Base-by-base conservation (phyloP, 306 rosid genomes). In the Castanea crenata region DNA sequence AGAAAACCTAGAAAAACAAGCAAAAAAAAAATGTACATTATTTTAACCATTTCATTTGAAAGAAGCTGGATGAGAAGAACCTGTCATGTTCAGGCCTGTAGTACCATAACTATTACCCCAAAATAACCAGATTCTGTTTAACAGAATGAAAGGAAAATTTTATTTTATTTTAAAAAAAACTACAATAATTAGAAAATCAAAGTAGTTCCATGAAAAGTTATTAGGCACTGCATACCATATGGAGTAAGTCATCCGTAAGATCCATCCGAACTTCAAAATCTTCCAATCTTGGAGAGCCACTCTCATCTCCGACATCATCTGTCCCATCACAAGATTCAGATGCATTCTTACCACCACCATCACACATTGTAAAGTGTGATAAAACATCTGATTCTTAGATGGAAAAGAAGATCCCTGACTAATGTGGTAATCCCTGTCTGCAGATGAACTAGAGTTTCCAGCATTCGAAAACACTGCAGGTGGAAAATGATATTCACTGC, bases 171-270 rank as follows among this genome's bases (percentile, higher is more conserved):
- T 44, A 5, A 62, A 38, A 78, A 73, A 44, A 63, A 81, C 25
- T 67, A 74, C 62, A 58, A 51, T 29, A 68, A 80, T 4, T 27
- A 44, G 35, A 12, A 25, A 11, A 52, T 61, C 35, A 59, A 23
- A 38, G 8, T 55, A 55, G 19, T n/a, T 65, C 78, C n/a, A 8
- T 1, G 3, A 35, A 34, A n/a, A 58, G 4, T 25, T 27, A 13
- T 13, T 3, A 51, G 72, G 61, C 55, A 51, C 38, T 27, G 54
- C 76, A 71, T 88, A 96, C 99, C 99, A 96, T 96, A 81, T 96
- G 99, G 87, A 96, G 76, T 71, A 96, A 88, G 74, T 96, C 98
- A 80, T 96, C 98, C 1, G 99, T 96, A 67, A 96, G 96, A 86
- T 96, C 99, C 98, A 96, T 93, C 79, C 96, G 90, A 86, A 88